phyloP scores from a whole-genome alignment of 2,329 filamentous ascomycete species.

The Orbilia oligospora region DNA sequence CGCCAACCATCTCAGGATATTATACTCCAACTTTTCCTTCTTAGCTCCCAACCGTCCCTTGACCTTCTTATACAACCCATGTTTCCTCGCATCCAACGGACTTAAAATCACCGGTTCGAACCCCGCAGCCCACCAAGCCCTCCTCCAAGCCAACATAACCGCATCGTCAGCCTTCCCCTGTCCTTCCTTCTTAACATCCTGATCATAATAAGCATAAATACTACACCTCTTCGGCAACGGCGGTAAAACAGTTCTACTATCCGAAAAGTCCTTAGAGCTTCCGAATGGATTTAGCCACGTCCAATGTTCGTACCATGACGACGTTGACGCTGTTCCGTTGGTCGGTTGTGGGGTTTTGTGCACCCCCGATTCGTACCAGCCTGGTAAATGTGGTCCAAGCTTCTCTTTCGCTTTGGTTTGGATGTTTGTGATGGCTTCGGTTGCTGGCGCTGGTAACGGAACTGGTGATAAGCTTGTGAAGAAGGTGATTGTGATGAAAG shows the following conservation, averaged over 20 bases:
- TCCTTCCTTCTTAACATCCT: slow-evolving; percentile 74
- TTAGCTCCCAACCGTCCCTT: slow-evolving; percentile 66
- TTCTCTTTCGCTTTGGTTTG: slow-evolving; percentile 58
- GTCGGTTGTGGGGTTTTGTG: slow-evolving; percentile 71
- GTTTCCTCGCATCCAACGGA: slow-evolving; percentile 83
- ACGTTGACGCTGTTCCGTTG: slow-evolving; percentile 55
- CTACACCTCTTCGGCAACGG: slow-evolving; percentile 78
- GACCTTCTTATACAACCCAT: slow-evolving; percentile 81
- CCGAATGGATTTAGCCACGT: slow-evolving; percentile 94
- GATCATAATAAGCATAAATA: slow-evolving; percentile 93
- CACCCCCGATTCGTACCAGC: slow-evolving; percentile 69
- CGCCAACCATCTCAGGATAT: slow-evolving; percentile 87
- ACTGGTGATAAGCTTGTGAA: slow-evolving; percentile 69
- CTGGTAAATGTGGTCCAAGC: slow-evolving; percentile 48
- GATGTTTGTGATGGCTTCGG: slow-evolving; percentile 47
- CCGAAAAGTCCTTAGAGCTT: slow-evolving; percentile 81
- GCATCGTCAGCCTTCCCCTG: slow-evolving; percentile 77
- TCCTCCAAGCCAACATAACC: slow-evolving; percentile 86
- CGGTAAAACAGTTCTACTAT: slow-evolving; percentile 86
- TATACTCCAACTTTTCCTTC: slow-evolving; percentile 72
- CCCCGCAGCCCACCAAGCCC: slow-evolving; percentile 95
- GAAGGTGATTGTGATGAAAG: slow-evolving; percentile 67
- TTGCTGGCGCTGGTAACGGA: slow-evolving; percentile 59
- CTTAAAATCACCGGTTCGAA: slow-evolving; percentile 88
- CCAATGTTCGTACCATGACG: slow-evolving; percentile 86